phyloP scores from a whole-genome alignment of 257 asterid genomes.

The Scutellaria barbata region DNA sequence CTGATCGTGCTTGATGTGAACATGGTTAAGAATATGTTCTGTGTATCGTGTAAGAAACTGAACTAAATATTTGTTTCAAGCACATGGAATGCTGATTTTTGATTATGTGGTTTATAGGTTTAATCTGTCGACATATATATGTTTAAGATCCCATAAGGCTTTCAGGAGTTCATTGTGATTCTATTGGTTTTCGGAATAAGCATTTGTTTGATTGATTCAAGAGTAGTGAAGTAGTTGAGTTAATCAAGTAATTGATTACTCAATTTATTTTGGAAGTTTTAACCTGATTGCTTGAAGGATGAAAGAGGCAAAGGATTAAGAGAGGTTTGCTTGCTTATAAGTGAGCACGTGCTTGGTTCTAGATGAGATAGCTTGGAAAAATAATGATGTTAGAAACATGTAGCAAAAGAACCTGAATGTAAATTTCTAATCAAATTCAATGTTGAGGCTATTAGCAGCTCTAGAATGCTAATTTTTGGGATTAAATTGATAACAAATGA shows the following conservation, averaged over 20 bases:
- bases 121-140: conserved; percentile 20
- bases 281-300: not conserved
- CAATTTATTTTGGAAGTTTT: not conserved
- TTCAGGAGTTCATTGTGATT: conserved; percentile 8
- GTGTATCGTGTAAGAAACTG: conserved; percentile 14
- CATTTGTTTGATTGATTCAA: conserved; percentile 10
- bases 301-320: not conserved
- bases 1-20: conserved; percentile 25
- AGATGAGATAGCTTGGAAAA: not conserved
- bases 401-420: not conserved
- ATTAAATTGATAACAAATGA: not conserved
- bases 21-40: conserved; percentile 18
- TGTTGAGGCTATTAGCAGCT: conserved; percentile 12
- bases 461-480: not conserved
- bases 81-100: not conserved
- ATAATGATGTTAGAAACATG: not conserved
- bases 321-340: conserved; percentile 2
- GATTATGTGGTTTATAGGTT: conserved; percentile 31
- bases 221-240: not conserved
- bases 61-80: not conserved
- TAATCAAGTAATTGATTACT: not conserved
- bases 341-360: conserved; percentile 7
- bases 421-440: not conserved
- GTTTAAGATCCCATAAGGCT: not conserved
- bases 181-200: conserved; percentile 8